Percentiles rank a stretch among this genome's conserved stretches.
Evolutionary conservation across 306 rosid genomes (phyloP).

Genomic region (Hippophae tibetana): DNA sequence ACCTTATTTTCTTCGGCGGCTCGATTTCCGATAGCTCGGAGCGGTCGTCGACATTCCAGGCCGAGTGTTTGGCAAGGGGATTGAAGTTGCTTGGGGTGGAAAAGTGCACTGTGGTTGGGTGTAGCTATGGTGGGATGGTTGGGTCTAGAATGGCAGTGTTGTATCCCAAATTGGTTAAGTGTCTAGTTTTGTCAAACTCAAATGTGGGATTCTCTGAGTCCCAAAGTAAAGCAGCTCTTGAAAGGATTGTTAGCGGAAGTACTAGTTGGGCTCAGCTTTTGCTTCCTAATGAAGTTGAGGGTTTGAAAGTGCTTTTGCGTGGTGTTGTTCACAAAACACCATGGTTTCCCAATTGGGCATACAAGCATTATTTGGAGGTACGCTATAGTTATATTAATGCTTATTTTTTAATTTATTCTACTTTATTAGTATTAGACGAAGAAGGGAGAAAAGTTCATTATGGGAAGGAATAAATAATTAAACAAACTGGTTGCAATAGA

Average conservation of each 20-base stretch:
- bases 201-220: constrained; percentile 23
- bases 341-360: constrained; percentile 22
- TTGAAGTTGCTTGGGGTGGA: constrained; percentile 40
- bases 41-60: constrained; percentile 37
- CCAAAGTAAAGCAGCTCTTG: neutral
- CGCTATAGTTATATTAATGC: neutral
- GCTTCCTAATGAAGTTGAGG: constrained; percentile 28
- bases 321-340: constrained; percentile 16
- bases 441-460: too few relatives aligned
- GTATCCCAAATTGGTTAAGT: constrained; percentile 29
- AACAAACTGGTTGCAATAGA: too few relatives aligned
- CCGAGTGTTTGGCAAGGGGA: constrained; percentile 35
- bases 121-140: constrained; percentile 49
- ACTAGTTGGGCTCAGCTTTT: constrained; percentile 28
- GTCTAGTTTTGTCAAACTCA: constrained; percentile 29
- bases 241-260: constrained; percentile 20
- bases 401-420: too few relatives aligned
- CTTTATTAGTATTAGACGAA: too few relatives aligned
- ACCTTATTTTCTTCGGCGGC: constrained; percentile 48
- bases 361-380: constrained; percentile 21
- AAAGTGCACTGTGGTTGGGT: constrained; percentile 42
- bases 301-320: constrained; percentile 26
- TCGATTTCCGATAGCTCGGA: constrained; percentile 28
- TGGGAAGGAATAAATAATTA: too few relatives aligned
- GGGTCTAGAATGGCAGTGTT: constrained; percentile 39